phyloP scores from a whole-genome alignment of 208 protist genomes.

The Trypanosoma cruzi region DNA sequence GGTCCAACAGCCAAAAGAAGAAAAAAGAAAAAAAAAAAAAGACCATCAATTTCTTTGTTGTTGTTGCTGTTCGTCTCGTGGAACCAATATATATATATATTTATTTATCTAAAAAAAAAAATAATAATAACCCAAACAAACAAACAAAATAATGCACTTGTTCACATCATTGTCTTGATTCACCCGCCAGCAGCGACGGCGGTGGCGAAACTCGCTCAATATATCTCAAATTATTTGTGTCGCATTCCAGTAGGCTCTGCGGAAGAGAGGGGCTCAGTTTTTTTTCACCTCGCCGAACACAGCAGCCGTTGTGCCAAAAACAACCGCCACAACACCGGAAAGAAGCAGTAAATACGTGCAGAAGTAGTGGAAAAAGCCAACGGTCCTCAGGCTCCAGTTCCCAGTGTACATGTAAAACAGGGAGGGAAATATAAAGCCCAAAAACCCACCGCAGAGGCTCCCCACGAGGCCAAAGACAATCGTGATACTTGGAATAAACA shows the following conservation, averaged over 20 bases:
- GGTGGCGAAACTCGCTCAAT: no score
- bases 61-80: no score
- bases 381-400: slow-evolving; percentile 31
- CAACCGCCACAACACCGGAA: slow-evolving; percentile 59
- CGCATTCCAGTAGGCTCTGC: background rate
- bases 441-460: slow-evolving; percentile 58
- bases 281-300: slow-evolving; percentile 49
- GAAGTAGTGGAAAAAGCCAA: slow-evolving; percentile 59
- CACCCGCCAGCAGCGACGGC: no score
- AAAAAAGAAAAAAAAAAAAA: no score
- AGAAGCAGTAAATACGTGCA: slow-evolving; percentile 67
- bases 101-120: no score
- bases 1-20: no score
- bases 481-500: slow-evolving; percentile 73
- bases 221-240: no score
- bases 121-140: no score
- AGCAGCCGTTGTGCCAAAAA: slow-evolving; percentile 60
- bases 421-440: slow-evolving; percentile 76
- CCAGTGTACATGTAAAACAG: slow-evolving; percentile 74
- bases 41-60: no score
- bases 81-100: no score
- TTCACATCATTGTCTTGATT: no score
- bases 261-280: background rate
- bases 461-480: slow-evolving; percentile 77
- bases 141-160: no score